Evolutionary conservation across 257 asterid species (phyloP).

Genomic region (Salvia splendens): DNA sequence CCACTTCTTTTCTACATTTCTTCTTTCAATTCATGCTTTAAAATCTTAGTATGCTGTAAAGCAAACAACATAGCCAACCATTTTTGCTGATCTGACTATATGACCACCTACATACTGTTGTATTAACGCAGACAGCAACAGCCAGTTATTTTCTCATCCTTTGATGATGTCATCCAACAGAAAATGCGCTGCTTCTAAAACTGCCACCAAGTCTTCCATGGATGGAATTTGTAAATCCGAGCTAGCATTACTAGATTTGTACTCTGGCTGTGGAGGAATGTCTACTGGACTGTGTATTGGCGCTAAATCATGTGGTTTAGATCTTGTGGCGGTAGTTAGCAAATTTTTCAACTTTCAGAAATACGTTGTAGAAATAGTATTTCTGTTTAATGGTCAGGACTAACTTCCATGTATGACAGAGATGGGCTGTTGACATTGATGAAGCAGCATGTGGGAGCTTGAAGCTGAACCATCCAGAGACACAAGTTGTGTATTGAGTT

Average conservation of each 20-base stretch:
- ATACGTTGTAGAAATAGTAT: slow-evolving; percentile 22
- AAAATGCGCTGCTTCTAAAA: slow-evolving; percentile 20
- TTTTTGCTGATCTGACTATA: slow-evolving; percentile 6
- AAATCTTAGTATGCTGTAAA: slow-evolving; percentile 21
- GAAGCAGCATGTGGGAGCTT: slow-evolving; percentile 51
- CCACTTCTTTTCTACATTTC: not conserved
- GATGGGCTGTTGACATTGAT: slow-evolving; percentile 54
- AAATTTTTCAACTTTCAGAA: slow-evolving; percentile 8
- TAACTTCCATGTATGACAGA: slow-evolving; percentile 37
- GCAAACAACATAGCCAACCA: not conserved
- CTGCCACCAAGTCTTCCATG: slow-evolving; percentile 21
- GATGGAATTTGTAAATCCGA: slow-evolving; percentile 34
- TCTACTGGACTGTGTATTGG: slow-evolving; percentile 54
- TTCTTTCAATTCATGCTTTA: slow-evolving; percentile 21
- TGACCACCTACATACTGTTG: slow-evolving; percentile 24
- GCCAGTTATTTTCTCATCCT: slow-evolving; percentile 33
- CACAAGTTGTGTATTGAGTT: slow-evolving; percentile 38
- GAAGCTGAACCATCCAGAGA: slow-evolving; percentile 48
- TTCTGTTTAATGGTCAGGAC: slow-evolving; percentile 23
- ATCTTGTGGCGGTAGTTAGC: slow-evolving; percentile 47
- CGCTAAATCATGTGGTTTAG: slow-evolving; percentile 44
- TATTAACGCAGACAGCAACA: slow-evolving; percentile 35
- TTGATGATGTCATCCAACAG: slow-evolving; percentile 22
- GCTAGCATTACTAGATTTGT: slow-evolving; percentile 48
- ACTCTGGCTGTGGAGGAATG: slow-evolving; percentile 65